Percentiles rank a stretch among this genome's conserved stretches.
These are phyloP conservation scores for Hypoxylon sp. DNA, from an alignment of 2,329 filamentous ascomycete genomes.

Conservation along the genomic window DNA sequence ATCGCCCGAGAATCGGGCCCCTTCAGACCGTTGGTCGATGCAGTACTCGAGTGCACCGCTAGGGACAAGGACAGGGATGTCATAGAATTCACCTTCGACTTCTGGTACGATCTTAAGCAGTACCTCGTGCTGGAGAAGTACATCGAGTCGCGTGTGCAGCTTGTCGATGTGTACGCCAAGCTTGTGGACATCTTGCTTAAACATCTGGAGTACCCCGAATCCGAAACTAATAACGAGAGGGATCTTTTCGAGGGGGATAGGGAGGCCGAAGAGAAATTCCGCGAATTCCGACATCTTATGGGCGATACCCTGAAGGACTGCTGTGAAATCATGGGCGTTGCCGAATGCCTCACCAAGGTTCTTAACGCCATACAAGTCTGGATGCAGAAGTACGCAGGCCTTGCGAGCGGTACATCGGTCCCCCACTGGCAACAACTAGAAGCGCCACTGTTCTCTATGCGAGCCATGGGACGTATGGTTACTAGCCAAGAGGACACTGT, in stretches of 20 bases:
- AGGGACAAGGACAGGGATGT: slow-evolving; percentile 89
- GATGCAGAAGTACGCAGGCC: slow-evolving; percentile 82
- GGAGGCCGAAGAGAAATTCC: slow-evolving; percentile 95
- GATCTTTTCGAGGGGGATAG: slow-evolving; percentile 96
- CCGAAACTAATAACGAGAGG: slow-evolving; percentile 74
- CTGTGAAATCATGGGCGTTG: slow-evolving; percentile 93
- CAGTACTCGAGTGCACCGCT: slow-evolving; percentile 88
- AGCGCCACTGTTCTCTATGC: slow-evolving; percentile 92
- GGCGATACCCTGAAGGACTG: slow-evolving; percentile 97
- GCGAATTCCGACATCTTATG: slow-evolving; percentile 96
- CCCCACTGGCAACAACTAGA: slow-evolving; percentile 97
- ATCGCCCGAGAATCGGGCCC: slow-evolving; percentile 84
- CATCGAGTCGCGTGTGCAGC: slow-evolving; percentile 77
- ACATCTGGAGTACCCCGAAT: slow-evolving; percentile 85
- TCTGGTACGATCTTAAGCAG: slow-evolving; percentile 99
- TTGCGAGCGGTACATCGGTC: slow-evolving; percentile 76
- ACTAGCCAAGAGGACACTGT: slow-evolving; percentile 86
- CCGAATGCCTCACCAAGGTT: slow-evolving; percentile 89
- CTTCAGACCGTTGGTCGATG: slow-evolving; percentile 86
- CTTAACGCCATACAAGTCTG: slow-evolving; percentile 86
- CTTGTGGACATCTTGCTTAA: slow-evolving; percentile 92
- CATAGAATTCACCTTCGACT: slow-evolving; percentile 91
- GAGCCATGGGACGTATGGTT: slow-evolving; percentile 96
- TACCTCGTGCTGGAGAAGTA: slow-evolving; percentile 93
- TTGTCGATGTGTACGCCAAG: slow-evolving; percentile 83